Conservation (phyloP, 108 stramenopile genomes). For the Skeletonema costatum region DNA sequence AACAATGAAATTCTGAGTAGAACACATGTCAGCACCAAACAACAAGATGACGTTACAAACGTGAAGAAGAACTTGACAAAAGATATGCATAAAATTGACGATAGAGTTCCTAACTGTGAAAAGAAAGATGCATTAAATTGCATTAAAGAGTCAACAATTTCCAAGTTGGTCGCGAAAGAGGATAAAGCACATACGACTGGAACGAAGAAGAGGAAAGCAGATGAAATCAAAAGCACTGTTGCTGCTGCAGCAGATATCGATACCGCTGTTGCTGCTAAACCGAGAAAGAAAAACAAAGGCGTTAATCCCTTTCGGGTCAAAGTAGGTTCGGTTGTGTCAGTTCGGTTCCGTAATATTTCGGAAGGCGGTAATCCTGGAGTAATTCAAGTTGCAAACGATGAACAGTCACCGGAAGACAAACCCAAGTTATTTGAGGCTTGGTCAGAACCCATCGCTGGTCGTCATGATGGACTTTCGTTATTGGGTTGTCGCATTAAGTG, state of each 20-base stretch:
- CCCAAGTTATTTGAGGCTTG: conserved; percentile 51
- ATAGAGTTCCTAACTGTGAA: background rate
- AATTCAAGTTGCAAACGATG: conserved; percentile 21
- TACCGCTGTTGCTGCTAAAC: background rate
- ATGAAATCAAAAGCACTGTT: background rate
- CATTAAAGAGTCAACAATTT: background rate
- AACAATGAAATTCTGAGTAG: background rate
- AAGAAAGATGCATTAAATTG: background rate
- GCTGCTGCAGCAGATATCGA: background rate
- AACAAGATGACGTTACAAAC: background rate
- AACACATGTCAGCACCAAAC: background rate
- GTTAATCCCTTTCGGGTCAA: conserved; percentile 75
- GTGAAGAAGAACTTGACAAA: background rate
- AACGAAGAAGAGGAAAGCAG: background rate
- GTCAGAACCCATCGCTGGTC: conserved; percentile 61
- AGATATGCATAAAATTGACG: background rate
- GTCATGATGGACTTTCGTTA: conserved; percentile 65
- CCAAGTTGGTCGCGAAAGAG: background rate
- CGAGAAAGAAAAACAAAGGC: conserved; percentile 53
- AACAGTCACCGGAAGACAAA: conserved; percentile 15
- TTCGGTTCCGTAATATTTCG: conserved; percentile 47
- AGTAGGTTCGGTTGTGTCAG: conserved; percentile 66
- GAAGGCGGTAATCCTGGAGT: conserved; percentile 43
- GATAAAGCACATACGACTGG: background rate
- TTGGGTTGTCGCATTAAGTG: conserved; percentile 72